phyloP scores from a whole-genome alignment of 345 rosid genomes.

The Bruguiera sexangula region DNA sequence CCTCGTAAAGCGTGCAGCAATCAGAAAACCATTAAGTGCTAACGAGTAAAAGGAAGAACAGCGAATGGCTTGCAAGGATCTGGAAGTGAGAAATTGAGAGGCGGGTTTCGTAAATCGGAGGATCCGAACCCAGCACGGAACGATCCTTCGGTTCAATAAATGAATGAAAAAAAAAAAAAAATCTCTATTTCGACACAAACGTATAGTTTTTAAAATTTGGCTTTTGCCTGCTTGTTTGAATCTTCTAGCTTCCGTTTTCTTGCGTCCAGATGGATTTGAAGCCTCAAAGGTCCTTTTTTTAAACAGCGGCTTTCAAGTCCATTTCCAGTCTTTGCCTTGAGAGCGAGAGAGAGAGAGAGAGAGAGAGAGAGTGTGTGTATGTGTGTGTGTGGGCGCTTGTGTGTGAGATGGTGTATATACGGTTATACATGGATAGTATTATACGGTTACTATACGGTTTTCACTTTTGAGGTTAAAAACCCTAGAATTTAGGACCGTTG shows the following conservation, averaged over 20 bases:
- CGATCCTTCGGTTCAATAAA: conserved; percentile 14
- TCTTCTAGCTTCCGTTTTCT: neutral
- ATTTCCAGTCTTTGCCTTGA: conserved; percentile 17
- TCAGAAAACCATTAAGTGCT: conserved; percentile 41
- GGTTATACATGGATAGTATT: neutral
- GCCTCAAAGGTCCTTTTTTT: neutral
- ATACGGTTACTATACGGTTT: conserved; percentile 28
- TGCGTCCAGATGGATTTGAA: conserved; percentile 6
- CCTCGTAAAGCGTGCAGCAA: conserved; percentile 33
- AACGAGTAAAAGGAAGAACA: neutral
- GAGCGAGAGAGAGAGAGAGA: conserved; percentile 1
- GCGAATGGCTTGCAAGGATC: conserved; percentile 25
- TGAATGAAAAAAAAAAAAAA: no score
- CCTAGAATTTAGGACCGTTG: conserved; percentile 3
- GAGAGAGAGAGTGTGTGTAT: neutral
- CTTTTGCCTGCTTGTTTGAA: neutral
- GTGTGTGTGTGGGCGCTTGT: no score
- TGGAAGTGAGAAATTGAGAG: conserved; percentile 11
- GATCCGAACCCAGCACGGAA: conserved; percentile 30
- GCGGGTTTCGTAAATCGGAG: conserved; percentile 15
- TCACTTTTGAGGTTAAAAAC: no score
- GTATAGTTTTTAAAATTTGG: neutral
- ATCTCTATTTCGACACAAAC: neutral
- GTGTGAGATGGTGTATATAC: neutral
- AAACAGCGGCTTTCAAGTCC: conserved; percentile 38